A percentile compares a stretch with the other conserved stretches of the same genome.
Conservation (phyloP, 208 protist genomes). For the Tritrichomonas musculus region DNA sequence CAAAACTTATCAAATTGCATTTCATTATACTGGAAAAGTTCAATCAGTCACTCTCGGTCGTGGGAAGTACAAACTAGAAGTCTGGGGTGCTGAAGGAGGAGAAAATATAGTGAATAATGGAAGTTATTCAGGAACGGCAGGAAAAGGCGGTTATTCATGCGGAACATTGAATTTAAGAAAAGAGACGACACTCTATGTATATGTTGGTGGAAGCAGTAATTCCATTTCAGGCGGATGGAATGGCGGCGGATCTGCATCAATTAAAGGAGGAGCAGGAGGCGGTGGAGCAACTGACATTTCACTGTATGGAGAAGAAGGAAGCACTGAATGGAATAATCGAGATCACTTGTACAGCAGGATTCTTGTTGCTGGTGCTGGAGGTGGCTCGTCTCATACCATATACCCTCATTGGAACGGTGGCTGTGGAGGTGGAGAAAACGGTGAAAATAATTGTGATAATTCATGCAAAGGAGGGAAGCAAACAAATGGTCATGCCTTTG, state of each 20-base stretch:
- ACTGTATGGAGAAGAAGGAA: too few relatives aligned
- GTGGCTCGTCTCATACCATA: too few relatives aligned
- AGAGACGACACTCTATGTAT: background rate
- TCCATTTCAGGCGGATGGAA: background rate
- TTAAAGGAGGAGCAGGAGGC: background rate
- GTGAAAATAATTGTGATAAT: background rate
- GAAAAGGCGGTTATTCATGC: background rate
- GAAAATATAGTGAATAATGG: background rate
- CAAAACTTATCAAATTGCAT: too few relatives aligned
- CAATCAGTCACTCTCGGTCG: too few relatives aligned
- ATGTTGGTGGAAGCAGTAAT: background rate
- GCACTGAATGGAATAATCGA: too few relatives aligned
- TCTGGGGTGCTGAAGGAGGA: background rate
- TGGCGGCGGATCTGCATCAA: background rate
- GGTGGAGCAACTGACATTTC: background rate
- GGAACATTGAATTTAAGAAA: background rate
- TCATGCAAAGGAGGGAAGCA: too few relatives aligned
- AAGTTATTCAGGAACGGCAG: background rate
- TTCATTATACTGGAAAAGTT: too few relatives aligned
- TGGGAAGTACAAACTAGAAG: background rate
- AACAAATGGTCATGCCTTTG: too few relatives aligned
- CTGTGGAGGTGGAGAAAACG: too few relatives aligned
- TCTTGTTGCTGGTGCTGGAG: too few relatives aligned
- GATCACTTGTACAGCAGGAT: too few relatives aligned
- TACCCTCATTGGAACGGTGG: too few relatives aligned